phyloP scores from a whole-genome alignment of 2,329 filamentous ascomycete species.

The Stachybotrys echinatus region DNA sequence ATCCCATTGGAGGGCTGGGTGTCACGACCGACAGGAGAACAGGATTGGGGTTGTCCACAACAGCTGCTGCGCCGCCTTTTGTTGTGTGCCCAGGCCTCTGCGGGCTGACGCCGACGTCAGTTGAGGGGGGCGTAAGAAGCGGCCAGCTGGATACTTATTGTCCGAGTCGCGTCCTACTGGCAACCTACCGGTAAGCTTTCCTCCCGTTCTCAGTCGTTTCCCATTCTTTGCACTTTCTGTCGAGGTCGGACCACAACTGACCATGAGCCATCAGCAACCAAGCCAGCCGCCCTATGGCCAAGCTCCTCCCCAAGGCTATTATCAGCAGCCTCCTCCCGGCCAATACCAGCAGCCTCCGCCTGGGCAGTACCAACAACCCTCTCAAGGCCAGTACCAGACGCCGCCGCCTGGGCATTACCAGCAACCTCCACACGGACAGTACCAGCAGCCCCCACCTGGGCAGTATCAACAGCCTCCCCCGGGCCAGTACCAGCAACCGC shows the following conservation, averaged over 20 bases:
- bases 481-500: conserved; percentile 1
- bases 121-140: no score
- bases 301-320: conserved; percentile 5
- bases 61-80: no score
- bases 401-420: conserved; percentile 4
- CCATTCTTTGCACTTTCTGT: no score
- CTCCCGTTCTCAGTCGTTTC: no score
- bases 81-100: no score
- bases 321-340: neutral
- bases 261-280: conserved; percentile 10
- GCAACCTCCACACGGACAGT: neutral
- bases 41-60: no score
- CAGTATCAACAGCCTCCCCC: neutral
- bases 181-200: no score
- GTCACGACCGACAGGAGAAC: no score
- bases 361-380: conserved; percentile 9
- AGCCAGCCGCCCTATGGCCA: conserved; percentile 13
- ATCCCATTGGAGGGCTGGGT: no score
- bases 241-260: neutral
- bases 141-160: no score
- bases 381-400: conserved; percentile 7
- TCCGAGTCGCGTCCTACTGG: no score
- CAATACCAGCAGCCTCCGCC: neutral
- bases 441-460: conserved; percentile 4
- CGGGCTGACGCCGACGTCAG: no score